Percentiles rank a stretch among this genome's conserved stretches.
phyloP scores from a whole-genome alignment of 2,329 filamentous ascomycete species.

The Dothistroma pini region DNA sequence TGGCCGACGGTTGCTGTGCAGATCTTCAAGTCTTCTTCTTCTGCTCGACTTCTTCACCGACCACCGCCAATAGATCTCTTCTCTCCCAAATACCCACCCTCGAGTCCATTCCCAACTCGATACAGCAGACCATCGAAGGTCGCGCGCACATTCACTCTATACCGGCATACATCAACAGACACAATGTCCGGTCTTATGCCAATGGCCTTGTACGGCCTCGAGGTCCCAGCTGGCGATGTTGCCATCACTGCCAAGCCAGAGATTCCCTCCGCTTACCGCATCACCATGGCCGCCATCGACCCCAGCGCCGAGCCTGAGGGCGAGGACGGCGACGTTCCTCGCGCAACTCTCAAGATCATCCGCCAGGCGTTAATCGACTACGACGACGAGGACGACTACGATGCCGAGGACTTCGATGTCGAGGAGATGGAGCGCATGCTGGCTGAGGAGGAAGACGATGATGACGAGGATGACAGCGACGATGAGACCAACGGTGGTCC shows the following conservation, averaged over 20 bases:
- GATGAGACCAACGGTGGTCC: constrained; percentile 81
- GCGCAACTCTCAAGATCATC: constrained; percentile 87
- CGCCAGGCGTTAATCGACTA: constrained; percentile 64
- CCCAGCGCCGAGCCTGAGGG: constrained; percentile 64
- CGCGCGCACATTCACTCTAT: constrained; percentile 5
- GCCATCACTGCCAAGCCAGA: constrained; percentile 75
- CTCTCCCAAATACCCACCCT: not conserved
- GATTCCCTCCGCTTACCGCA: constrained; percentile 84
- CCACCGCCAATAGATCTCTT: not conserved
- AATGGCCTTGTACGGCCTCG: constrained; percentile 86
- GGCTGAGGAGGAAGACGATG: constrained; percentile 49
- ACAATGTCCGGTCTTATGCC: constrained; percentile 31
- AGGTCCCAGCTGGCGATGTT: constrained; percentile 80
- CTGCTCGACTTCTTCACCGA: constrained; percentile 1
- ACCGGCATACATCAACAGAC: constrained; percentile 6
- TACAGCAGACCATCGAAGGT: constrained; percentile 19
- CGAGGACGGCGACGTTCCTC: constrained; percentile 51
- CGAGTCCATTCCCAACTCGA: not conserved
- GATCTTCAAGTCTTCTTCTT: not conserved
- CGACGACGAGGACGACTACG: constrained; percentile 65
- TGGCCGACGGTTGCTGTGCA: not conserved
- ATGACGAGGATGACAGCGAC: constrained; percentile 49
- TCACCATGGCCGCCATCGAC: constrained; percentile 98
- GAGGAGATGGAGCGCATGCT: constrained; percentile 54
- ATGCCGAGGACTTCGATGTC: constrained; percentile 52